phyloP scores from a whole-genome alignment of 192 early-diverging fungal species.

The Backusella circina region DNA sequence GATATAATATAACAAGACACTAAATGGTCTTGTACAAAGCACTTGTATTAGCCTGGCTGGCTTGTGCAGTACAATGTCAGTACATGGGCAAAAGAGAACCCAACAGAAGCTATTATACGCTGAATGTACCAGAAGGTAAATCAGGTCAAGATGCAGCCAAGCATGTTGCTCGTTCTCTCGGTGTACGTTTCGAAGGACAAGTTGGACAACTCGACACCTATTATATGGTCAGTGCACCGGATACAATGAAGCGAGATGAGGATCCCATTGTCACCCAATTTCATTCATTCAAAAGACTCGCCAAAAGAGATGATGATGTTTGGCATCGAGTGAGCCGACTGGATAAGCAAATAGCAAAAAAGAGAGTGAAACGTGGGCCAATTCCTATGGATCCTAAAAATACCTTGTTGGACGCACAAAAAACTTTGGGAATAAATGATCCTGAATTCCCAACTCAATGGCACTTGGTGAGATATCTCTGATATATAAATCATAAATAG shows the following conservation, averaged over 20 bases:
- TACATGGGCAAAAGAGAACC: slow-evolving; percentile 7
- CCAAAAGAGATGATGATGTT: slow-evolving; percentile 2
- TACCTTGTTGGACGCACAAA: not conserved
- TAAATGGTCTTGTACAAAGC: not conserved
- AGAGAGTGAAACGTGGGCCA: slow-evolving; percentile 12
- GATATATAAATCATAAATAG: not conserved
- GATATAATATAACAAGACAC: not conserved
- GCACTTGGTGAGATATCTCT: slow-evolving; percentile 64
- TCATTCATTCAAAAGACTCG: not conserved
- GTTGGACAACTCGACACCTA: slow-evolving; percentile 67
- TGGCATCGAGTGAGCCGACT: slow-evolving; percentile 14
- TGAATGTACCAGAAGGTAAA: not conserved
- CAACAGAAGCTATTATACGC: not conserved
- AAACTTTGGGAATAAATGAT: slow-evolving; percentile 50
- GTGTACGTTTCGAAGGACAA: slow-evolving; percentile 47
- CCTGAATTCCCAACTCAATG: slow-evolving; percentile 71
- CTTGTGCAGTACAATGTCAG: not conserved
- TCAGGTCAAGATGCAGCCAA: not conserved
- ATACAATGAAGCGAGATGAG: slow-evolving; percentile 21
- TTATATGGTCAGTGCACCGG: slow-evolving; percentile 60
- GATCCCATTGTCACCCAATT: slow-evolving; percentile 7
- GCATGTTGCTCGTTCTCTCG: slow-evolving; percentile 34
- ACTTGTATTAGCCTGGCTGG: not conserved
- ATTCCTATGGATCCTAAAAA: not conserved
- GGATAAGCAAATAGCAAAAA: slow-evolving; percentile 16